Conservation (phyloP, 129 eudicot genomes). For the Cynara cardunculus region DNA sequence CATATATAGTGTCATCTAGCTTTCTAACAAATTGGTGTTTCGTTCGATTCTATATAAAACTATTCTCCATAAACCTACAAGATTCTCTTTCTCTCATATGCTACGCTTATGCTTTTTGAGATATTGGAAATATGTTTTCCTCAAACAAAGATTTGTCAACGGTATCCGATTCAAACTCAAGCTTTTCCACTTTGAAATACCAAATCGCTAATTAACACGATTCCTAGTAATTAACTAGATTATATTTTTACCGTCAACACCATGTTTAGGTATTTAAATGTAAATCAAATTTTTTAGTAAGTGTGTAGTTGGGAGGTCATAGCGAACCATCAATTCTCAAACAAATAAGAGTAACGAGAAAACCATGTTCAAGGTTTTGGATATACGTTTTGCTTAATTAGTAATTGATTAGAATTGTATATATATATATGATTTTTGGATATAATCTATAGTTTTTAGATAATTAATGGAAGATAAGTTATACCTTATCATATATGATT, state of each 20-base stretch:
- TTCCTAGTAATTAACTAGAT: background rate
- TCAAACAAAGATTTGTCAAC: constrained; percentile 18
- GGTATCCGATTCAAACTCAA: constrained; percentile 19
- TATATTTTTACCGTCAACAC: background rate
- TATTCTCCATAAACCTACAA: background rate
- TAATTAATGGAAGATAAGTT: background rate
- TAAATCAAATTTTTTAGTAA: background rate
- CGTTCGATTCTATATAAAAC: background rate
- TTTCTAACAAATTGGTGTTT: background rate
- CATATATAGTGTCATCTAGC: background rate
- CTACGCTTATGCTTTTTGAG: background rate
- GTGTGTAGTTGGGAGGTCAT: background rate
- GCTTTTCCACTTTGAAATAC: constrained; percentile 6
- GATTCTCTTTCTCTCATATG: background rate
- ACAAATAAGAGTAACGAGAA: background rate
- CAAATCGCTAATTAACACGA: background rate
- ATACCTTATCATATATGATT: background rate
- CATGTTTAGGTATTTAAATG: background rate
- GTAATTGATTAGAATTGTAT: background rate
- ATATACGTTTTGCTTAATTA: background rate
- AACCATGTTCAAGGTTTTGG: background rate
- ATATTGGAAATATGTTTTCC: background rate
- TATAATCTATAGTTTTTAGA: background rate
- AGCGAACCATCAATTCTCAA: background rate
- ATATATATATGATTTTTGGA: background rate